Conservation (phyloP, 108 stramenopile genomes). For the Nannochloropsis gaditana region DNA sequence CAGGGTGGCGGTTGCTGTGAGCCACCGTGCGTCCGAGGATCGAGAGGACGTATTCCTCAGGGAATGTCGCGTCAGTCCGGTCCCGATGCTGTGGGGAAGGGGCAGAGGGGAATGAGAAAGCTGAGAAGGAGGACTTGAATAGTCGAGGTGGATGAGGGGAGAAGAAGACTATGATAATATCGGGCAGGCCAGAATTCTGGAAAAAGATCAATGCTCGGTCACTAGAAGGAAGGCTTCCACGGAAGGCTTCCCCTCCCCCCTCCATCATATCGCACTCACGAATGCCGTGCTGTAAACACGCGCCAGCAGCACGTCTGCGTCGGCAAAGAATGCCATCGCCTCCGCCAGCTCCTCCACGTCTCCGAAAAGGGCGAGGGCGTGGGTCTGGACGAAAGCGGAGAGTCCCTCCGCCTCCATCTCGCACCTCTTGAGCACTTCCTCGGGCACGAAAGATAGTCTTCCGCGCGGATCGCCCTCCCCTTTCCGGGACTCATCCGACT, state of each 20-base stretch:
- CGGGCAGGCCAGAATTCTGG: too few species aligned
- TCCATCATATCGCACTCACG: background rate
- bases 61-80: conserved; percentile 2
- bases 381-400: background rate
- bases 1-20: background rate
- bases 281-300: background rate
- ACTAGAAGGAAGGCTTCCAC: too few species aligned
- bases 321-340: background rate
- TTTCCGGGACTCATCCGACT: background rate
- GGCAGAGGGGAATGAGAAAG: background rate
- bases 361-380: background rate
- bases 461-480: background rate
- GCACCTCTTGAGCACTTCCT: background rate
- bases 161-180: too few species aligned
- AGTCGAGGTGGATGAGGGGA: too few species aligned
- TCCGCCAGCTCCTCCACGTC: background rate
- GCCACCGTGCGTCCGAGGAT: background rate
- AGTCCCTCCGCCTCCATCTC: conserved; percentile 16
- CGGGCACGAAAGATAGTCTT: background rate
- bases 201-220: too few species aligned
- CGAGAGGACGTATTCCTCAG: background rate
- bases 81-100: background rate
- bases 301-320: conserved; percentile 4
- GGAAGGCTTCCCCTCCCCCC: background rate
- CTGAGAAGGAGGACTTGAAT: background rate